These are phyloP conservation scores for Podosphaera xanthii DNA, from an alignment of 2,329 filamentous ascomycete species.

Conservation along the genomic window DNA sequence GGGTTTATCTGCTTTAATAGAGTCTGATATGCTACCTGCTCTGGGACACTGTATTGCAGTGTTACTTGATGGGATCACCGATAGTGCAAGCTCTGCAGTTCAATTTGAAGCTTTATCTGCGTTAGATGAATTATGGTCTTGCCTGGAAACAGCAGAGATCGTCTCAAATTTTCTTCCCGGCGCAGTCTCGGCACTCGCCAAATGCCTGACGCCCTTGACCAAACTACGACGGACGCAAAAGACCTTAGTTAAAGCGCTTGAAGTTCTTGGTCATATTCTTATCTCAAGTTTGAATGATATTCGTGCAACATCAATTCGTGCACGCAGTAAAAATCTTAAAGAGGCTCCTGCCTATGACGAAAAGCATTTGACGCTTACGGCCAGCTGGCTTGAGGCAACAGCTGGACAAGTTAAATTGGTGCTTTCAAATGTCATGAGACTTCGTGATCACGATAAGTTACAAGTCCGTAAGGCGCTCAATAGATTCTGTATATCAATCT, in stretches of 20 bases:
- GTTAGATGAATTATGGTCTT: slow-evolving; percentile 35
- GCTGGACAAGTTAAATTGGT: slow-evolving; percentile 63
- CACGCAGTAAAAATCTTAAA: slow-evolving; percentile 3
- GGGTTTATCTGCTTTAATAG: slow-evolving; percentile 26
- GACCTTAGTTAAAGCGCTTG: slow-evolving; percentile 39
- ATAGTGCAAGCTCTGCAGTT: slow-evolving; percentile 40
- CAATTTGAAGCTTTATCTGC: slow-evolving; percentile 47
- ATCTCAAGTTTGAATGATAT: slow-evolving; percentile 34
- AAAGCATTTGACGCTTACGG: slow-evolving; percentile 19
- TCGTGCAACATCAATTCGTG: slow-evolving; percentile 22
- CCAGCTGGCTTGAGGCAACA: slow-evolving; percentile 60
- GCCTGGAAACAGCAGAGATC: slow-evolving; percentile 48
- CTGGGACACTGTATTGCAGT: slow-evolving; percentile 66
- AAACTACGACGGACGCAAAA: slow-evolving; percentile 34
- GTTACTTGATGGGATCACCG: slow-evolving; percentile 48
- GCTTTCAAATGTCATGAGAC: slow-evolving; percentile 50
- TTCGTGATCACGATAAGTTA: slow-evolving; percentile 45
- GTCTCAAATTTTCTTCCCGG: slow-evolving; percentile 74
- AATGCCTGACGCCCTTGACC: slow-evolving; percentile 42
- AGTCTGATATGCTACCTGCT: slow-evolving; percentile 44
- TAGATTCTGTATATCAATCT: slow-evolving; percentile 46
- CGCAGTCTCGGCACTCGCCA: slow-evolving; percentile 61
- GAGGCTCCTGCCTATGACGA: slow-evolving; percentile 10
- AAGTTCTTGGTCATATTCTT: slow-evolving; percentile 31
- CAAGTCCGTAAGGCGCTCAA: slow-evolving; percentile 48